These are phyloP conservation scores for Leccinum aurantiacum DNA, from an alignment of 768 basidiomycete genomes.

Conservation along the genomic window DNA sequence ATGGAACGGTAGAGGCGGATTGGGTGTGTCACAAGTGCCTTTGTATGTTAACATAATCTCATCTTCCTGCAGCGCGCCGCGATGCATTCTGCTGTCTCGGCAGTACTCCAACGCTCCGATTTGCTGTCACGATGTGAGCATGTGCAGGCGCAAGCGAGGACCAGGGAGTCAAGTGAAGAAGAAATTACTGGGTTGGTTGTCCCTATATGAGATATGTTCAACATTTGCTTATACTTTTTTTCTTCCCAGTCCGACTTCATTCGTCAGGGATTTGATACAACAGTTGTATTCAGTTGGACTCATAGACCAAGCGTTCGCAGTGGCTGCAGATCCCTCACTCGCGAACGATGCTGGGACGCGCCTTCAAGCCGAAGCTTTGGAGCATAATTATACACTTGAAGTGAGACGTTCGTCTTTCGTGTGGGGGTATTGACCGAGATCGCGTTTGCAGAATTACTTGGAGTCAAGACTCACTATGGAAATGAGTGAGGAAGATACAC, in stretches of 20 bases:
- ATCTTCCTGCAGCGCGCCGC: constrained; percentile 35
- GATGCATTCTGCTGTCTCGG: constrained; percentile 51
- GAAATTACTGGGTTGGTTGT: constrained; percentile 20
- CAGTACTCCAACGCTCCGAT: constrained; percentile 51
- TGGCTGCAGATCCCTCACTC: constrained; percentile 51
- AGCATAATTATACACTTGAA: constrained; percentile 56
- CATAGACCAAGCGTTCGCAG: constrained; percentile 51
- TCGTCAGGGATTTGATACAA: constrained; percentile 40
- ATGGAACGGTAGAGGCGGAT: constrained; percentile 50
- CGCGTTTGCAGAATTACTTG: constrained; percentile 39
- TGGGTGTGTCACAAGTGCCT: constrained; percentile 45
- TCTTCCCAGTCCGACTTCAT: constrained; percentile 22
- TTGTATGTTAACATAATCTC: background rate
- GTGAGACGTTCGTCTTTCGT: constrained; percentile 34
- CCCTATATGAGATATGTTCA: background rate
- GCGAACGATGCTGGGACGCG: constrained; percentile 48
- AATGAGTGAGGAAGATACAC: constrained; percentile 37
- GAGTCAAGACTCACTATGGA: constrained; percentile 60
- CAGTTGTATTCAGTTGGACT: constrained; percentile 54
- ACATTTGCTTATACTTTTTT: constrained; percentile 10
- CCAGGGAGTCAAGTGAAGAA: constrained; percentile 22
- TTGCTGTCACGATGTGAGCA: constrained; percentile 56
- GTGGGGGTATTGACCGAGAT: constrained; percentile 7
- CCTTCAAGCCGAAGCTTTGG: constrained; percentile 59
- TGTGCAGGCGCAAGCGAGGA: constrained; percentile 37